phyloP scores from a whole-genome alignment of 2,329 filamentous ascomycete genomes.

The Tothia fuscella region DNA sequence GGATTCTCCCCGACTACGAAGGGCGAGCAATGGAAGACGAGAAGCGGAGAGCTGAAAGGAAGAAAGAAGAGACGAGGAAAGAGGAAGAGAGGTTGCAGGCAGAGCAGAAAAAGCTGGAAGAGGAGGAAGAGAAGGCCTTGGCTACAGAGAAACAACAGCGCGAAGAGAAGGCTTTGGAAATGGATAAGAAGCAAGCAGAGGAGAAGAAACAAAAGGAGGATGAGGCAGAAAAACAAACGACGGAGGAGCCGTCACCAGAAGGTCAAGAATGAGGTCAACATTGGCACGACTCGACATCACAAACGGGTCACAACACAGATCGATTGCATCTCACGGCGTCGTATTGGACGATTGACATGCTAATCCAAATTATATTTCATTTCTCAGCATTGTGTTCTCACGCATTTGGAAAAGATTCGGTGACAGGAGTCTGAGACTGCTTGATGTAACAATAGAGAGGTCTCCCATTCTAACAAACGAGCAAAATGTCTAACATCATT shows the following conservation, averaged over 20 bases:
- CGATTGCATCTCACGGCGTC: too few relatives aligned
- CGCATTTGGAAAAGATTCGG: too few relatives aligned
- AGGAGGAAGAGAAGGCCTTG: slow-evolving; percentile 2
- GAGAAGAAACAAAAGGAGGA: slow-evolving; percentile 6
- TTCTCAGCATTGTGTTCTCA: too few relatives aligned
- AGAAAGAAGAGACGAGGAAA: slow-evolving; percentile 1
- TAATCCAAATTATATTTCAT: too few relatives aligned
- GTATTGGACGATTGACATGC: too few relatives aligned
- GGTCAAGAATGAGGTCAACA: neutral
- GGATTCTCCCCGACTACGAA: slow-evolving; percentile 1
- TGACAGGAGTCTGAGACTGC: too few relatives aligned
- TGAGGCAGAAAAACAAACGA: neutral
- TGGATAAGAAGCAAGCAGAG: neutral
- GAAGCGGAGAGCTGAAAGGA: slow-evolving; percentile 1
- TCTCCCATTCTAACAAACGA: too few relatives aligned
- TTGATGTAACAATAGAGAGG: too few relatives aligned
- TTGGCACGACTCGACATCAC: too few relatives aligned
- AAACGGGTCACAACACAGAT: too few relatives aligned
- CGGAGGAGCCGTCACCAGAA: neutral
- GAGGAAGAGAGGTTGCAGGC: neutral
- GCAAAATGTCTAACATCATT: too few relatives aligned
- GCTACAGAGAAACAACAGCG: neutral
- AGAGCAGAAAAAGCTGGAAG: neutral
- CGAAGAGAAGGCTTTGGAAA: neutral
- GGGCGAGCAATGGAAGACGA: slow-evolving; percentile 3